phyloP scores from a whole-genome alignment of 2,329 filamentous ascomycete genomes.

The Aspergillus brunneoviolaceus region DNA sequence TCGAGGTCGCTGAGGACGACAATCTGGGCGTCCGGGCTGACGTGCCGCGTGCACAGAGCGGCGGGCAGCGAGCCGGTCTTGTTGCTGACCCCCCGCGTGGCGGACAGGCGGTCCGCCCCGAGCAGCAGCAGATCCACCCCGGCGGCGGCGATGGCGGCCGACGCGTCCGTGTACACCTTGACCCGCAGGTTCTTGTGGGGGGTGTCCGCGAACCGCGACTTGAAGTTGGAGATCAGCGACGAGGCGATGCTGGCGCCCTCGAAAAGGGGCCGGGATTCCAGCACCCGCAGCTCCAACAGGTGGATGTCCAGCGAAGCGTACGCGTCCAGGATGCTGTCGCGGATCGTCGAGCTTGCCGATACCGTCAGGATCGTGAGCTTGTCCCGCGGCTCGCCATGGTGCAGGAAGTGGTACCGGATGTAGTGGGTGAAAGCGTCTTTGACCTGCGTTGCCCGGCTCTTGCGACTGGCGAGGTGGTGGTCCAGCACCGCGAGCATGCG shows the following conservation, averaged over 20 bases:
- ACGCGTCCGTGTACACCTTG: constrained; percentile 60
- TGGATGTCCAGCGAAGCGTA: constrained; percentile 35
- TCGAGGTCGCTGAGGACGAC: constrained; percentile 60
- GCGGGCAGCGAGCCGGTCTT: constrained; percentile 65
- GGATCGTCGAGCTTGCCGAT: constrained; percentile 64
- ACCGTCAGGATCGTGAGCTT: constrained; percentile 57
- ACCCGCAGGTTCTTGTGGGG: constrained; percentile 38
- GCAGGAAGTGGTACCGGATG: constrained; percentile 20
- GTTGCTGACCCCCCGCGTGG: constrained; percentile 61
- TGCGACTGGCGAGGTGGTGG: constrained; percentile 24
- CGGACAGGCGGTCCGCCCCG: constrained; percentile 63
- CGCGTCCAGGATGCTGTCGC: constrained; percentile 48
- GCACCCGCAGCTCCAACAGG: constrained; percentile 56
- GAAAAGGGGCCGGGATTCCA: constrained; percentile 67
- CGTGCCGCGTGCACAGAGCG: constrained; percentile 54
- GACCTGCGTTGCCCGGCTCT: constrained; percentile 23
- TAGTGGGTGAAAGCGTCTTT: constrained; percentile 28
- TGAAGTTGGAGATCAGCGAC: constrained; percentile 27
- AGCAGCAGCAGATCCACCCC: constrained; percentile 60
- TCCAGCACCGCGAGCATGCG: constrained; percentile 27
- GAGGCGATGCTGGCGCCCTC: constrained; percentile 62
- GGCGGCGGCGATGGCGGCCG: constrained; percentile 53
- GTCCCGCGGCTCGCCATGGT: constrained; percentile 1
- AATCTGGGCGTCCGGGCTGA: constrained; percentile 49
- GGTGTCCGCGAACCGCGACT: constrained; percentile 19